Base-by-base conservation (phyloP, 2,329 filamentous ascomycete species). In the Berkeleyomyces rouxiae region DNA sequence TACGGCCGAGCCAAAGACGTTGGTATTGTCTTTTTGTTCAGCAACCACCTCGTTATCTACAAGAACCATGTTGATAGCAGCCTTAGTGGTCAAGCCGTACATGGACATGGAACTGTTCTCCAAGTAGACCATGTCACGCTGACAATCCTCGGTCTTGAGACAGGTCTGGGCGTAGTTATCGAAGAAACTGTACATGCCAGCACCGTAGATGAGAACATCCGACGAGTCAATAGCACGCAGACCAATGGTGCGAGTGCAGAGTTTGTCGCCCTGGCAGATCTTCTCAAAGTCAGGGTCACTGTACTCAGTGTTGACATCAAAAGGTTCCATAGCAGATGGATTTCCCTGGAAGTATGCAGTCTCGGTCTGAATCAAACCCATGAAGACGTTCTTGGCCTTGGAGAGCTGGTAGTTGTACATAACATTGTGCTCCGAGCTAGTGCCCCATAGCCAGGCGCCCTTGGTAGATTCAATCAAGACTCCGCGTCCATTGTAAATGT, bases 341-440 rank as follows among this genome's bases (percentile, higher is more conserved):
- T 92, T 91, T 71, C 86, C 82, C 75, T 95, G 88, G 79, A 86
- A 90, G 77, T 88, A 90, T 40, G 90, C 87, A 4, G 90, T 96
- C 75, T 96, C 92, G 3, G 88, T 88, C 75, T 96, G 91, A 69
- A 95, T 89, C 59, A 88, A 76, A 9, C 82, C 85, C 80, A 95
- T 85, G 76, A 87, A 95, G 66, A 95, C 79, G 70, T 91, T 86
- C 69, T 83, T 79, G 1, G 90, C 88, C 66, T 85, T 85, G 70
- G 80, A 76, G 69, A 96, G 76, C 73, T 95, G 87, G 77, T 95
- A 96, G 77, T 96, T 92, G 76, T 88, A 90, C 33, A 85, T 74
- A 49, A 84, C 79, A 64, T 71, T 82, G 74, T 86, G 83, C 74
- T 86, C 83, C 23, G 81, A 79, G n/a, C 81, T 76, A 1, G 88